phyloP scores from a whole-genome alignment of 331 rosid species.

The Saraca asoca region DNA sequence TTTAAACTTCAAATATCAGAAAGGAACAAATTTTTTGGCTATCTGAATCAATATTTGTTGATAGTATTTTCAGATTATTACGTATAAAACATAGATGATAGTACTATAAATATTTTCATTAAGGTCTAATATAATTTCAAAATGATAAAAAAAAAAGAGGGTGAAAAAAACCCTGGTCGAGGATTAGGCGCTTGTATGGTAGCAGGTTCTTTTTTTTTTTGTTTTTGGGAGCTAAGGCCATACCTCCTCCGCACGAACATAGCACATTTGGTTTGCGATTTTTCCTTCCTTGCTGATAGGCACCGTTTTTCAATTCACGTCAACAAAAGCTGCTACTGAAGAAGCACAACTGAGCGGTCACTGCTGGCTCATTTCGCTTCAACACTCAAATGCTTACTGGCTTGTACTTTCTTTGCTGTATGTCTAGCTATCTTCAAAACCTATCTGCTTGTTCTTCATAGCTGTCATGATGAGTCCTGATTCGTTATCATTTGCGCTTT shows the following conservation, averaged over 20 bases:
- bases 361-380: constrained; percentile 31
- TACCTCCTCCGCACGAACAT: not conserved
- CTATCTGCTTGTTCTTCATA: constrained; percentile 1
- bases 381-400: constrained; percentile 36
- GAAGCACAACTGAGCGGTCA: not conserved
- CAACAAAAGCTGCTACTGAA: not conserved
- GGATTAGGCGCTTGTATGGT: too few relatives aligned
- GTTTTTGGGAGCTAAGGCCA: too few relatives aligned
- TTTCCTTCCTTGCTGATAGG: not conserved
- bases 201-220: too few relatives aligned
- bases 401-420: constrained; percentile 25
- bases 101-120: too few relatives aligned
- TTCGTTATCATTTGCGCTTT: constrained; percentile 9
- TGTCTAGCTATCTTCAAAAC: constrained; percentile 33
- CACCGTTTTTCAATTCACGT: constrained; percentile 4
- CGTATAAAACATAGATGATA: too few relatives aligned
- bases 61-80: too few relatives aligned
- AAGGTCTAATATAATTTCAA: too few relatives aligned
- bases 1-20: too few relatives aligned
- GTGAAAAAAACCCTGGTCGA: too few relatives aligned
- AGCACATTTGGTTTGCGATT: not conserved
- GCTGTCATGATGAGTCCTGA: constrained; percentile 12
- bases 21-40: too few relatives aligned
- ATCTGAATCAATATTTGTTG: too few relatives aligned
- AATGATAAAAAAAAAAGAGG: too few relatives aligned